Conservation (phyloP, 495 filamentous ascomycete genomes). For the Penicillium chermesinum region DNA sequence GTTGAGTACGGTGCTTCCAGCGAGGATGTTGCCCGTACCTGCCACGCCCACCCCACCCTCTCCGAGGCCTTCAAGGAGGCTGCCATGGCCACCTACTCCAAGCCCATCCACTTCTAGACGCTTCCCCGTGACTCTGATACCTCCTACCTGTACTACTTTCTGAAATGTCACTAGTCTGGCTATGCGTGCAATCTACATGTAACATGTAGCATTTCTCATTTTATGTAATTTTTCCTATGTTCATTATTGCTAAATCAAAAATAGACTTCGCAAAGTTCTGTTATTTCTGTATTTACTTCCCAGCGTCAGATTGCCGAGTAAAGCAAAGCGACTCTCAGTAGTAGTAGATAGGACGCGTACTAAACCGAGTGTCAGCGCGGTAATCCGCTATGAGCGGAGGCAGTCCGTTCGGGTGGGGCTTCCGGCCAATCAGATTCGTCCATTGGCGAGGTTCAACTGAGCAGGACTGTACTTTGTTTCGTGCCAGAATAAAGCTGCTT, state of each 20-base stretch:
- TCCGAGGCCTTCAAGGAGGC: constrained; percentile 99
- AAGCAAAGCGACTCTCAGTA: no score
- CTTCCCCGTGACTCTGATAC: constrained; percentile 19
- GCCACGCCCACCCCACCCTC: constrained; percentile 94
- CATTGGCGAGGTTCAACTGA: neutral
- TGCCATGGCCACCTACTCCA: constrained; percentile 94
- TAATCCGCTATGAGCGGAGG: no score
- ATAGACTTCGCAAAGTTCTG: no score
- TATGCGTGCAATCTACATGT: constrained; percentile 41
- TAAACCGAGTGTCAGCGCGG: no score
- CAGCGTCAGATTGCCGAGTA: no score
- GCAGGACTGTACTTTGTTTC: no score
- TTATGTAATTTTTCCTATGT: constrained; percentile 38
- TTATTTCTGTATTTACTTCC: no score
- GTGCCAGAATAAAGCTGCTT: no score
- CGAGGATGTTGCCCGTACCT: constrained; percentile 93
- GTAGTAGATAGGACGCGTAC: no score
- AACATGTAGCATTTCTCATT: constrained; percentile 23
- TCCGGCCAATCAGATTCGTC: neutral
- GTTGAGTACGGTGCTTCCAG: constrained; percentile 93
- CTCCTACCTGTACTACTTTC: constrained; percentile 35
- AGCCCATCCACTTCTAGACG: constrained; percentile 90
- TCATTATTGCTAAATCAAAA: constrained; percentile 6
- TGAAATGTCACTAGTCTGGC: constrained; percentile 32
- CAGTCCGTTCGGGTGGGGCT: neutral